phyloP scores from a whole-genome alignment of 768 basidiomycete species.

The Phanerochaete sordida region DNA sequence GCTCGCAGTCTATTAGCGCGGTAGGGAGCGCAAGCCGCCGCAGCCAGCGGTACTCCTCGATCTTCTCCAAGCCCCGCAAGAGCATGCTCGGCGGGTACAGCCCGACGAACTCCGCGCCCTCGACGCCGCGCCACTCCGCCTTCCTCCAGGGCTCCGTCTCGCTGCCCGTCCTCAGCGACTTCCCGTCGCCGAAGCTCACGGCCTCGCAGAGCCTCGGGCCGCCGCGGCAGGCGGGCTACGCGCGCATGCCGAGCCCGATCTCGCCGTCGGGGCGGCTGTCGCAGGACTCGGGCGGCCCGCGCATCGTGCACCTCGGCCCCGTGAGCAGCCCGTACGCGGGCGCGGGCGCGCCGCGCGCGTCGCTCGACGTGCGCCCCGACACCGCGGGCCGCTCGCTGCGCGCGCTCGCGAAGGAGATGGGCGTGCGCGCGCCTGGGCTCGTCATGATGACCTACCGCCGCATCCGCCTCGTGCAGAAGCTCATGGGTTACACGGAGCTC shows the following conservation, averaged over 20 bases:
- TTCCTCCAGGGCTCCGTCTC: conserved; percentile 8
- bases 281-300: conserved; percentile 35
- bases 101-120: conserved; percentile 41
- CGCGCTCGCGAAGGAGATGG: conserved; percentile 30
- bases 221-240: conserved; percentile 38
- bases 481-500: conserved; percentile 59
- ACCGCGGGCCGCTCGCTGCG: conserved; percentile 9
- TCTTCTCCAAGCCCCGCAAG: conserved; percentile 56
- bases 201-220: conserved; percentile 9
- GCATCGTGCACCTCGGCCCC: conserved; percentile 62
- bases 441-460: conserved; percentile 57
- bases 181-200: conserved; percentile 1
- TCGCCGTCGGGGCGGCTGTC: conserved; percentile 31
- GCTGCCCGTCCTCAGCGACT: conserved; percentile 15
- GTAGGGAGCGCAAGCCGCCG: conserved; percentile 31
- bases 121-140: conserved; percentile 37
- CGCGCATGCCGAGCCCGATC: conserved; percentile 34
- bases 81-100: conserved; percentile 31
- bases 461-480: conserved; percentile 58
- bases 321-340: conserved; percentile 29
- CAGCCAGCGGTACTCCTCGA: conserved; percentile 38
- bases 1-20: conserved; percentile 14
- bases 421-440: conserved; percentile 48
- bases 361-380: background rate
- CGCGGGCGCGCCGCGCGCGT: background rate